phyloP scores from a whole-genome alignment of 2,329 filamentous ascomycete genomes.

The Claviceps sp. region DNA sequence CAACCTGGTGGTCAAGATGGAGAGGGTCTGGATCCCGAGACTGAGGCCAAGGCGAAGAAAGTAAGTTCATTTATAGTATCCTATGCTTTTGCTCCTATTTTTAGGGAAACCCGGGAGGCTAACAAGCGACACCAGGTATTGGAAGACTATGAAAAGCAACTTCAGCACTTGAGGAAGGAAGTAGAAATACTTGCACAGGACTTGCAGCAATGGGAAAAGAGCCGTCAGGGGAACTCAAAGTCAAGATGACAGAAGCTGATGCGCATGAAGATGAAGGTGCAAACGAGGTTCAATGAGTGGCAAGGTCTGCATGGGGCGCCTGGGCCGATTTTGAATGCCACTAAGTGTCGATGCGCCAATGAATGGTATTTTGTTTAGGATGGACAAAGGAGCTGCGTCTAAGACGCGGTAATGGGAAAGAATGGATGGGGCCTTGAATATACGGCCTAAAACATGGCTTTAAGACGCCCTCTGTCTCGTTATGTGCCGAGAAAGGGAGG shows the following conservation, averaged over 20 bases:
- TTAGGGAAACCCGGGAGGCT: background rate
- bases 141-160: slow-evolving; percentile 70
- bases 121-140: slow-evolving; percentile 45
- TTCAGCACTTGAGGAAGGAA: slow-evolving; percentile 63
- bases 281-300: background rate
- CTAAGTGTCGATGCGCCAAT: background rate
- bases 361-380: too few species aligned
- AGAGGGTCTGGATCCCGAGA: slow-evolving; percentile 53
- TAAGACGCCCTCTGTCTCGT: too few species aligned
- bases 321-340: too few species aligned
- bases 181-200: slow-evolving; percentile 48
- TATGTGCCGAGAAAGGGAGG: too few species aligned
- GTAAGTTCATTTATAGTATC: slow-evolving; percentile 28
- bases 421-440: too few species aligned
- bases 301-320: background rate
- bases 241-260: slow-evolving; percentile 12
- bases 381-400: too few species aligned
- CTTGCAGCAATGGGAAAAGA: slow-evolving; percentile 41
- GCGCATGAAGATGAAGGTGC: background rate
- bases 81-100: background rate
- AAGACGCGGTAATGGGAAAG: too few species aligned
- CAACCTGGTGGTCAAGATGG: slow-evolving; percentile 45
- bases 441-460: too few species aligned
- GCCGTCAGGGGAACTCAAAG: slow-evolving; percentile 27
- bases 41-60: slow-evolving; percentile 61